phyloP scores from a whole-genome alignment of 441 rosid species.

The Arabidopsis hybrid region DNA sequence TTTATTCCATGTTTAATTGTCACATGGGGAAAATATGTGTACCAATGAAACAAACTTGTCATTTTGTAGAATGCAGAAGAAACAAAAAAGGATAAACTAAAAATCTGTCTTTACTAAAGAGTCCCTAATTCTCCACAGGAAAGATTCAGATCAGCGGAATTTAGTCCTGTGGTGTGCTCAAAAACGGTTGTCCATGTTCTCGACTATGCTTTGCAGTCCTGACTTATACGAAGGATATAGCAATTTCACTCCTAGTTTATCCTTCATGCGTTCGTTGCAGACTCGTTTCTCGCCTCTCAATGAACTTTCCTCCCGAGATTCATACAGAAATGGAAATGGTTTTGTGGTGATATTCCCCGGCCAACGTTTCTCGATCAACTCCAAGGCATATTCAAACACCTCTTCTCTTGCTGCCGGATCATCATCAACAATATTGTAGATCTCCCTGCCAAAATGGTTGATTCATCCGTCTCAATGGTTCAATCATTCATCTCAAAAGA shows the following conservation, averaged over 20 bases:
- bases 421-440: constrained; percentile 89
- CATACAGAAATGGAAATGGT: constrained; percentile 38
- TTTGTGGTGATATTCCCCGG: constrained; percentile 48
- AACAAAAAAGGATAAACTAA: background rate
- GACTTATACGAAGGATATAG: constrained; percentile 71
- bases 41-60: constrained; percentile 20
- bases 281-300: constrained; percentile 74
- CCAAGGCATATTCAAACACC: constrained; percentile 73
- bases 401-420: constrained; percentile 78
- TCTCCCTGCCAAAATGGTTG: constrained; percentile 54
- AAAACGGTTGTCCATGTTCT: constrained; percentile 55
- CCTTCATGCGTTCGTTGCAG: constrained; percentile 63
- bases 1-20: background rate
- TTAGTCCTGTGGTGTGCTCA: background rate
- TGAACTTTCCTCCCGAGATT: constrained; percentile 36
- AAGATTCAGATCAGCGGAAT: background rate
- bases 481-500: background rate
- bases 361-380: constrained; percentile 69
- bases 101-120: background rate
- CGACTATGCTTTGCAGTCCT: constrained; percentile 67
- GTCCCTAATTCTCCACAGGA: background rate
- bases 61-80: background rate
- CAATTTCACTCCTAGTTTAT: constrained; percentile 68
- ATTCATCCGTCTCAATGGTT: background rate
- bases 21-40: constrained; percentile 1